Conservation (phyloP, 73 alveolate species). For the Paramecium octaurelia region DNA sequence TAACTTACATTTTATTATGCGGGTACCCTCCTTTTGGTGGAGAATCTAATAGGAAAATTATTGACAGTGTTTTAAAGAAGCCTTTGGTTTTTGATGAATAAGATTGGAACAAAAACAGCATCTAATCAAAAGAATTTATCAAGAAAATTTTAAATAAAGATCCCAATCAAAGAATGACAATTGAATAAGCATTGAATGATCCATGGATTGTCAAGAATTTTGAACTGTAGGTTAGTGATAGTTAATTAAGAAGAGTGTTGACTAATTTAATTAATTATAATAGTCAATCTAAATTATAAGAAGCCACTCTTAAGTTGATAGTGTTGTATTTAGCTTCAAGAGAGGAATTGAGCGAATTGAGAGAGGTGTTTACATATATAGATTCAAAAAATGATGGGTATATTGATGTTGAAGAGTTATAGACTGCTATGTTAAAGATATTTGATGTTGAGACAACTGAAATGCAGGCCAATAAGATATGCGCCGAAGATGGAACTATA, state of each 20-base stretch:
- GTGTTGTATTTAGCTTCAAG: conserved; percentile 26
- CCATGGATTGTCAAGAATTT: conserved; percentile 66
- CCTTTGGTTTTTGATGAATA: conserved; percentile 54
- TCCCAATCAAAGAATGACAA: conserved; percentile 76
- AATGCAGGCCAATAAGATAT: not conserved
- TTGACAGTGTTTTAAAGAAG: not conserved
- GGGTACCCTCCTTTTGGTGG: conserved; percentile 74
- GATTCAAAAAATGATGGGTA: conserved; percentile 25
- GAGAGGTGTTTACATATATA: not conserved
- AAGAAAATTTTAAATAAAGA: conserved; percentile 48
- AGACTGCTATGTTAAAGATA: not conserved
- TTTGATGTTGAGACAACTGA: conserved; percentile 2
- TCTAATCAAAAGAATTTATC: conserved; percentile 67
- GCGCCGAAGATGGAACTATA: not conserved
- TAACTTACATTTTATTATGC: conserved; percentile 57
- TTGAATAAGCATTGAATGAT: conserved; percentile 79
- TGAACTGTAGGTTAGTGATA: not conserved
- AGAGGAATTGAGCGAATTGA: conserved; percentile 38
- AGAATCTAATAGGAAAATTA: conserved; percentile 58
- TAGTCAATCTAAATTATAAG: not conserved
- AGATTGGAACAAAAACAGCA: conserved; percentile 57
- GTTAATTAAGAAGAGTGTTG: not conserved
- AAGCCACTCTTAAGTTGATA: not conserved
- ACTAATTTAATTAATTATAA: not conserved
- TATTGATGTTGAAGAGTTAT: conserved; percentile 31